Percentiles rank a stretch among this genome's conserved stretches.
Evolutionary conservation across 441 rosid genomes (phyloP).

Genomic region (Populus hybrid): DNA sequence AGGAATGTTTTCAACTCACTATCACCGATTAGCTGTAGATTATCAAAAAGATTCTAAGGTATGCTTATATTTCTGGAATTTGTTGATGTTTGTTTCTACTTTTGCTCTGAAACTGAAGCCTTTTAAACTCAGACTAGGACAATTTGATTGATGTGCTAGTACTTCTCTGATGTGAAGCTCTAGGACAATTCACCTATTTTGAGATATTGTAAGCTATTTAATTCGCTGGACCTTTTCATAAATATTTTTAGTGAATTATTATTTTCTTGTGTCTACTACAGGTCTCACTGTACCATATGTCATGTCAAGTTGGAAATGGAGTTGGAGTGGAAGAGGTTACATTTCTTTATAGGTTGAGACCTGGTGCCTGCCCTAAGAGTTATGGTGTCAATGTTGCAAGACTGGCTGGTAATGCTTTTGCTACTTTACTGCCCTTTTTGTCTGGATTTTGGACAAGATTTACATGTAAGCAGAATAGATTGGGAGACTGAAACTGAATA

Average conservation of each 20-base stretch:
- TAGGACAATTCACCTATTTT: not conserved
- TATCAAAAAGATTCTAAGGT: slow-evolving; percentile 71
- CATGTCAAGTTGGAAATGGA: slow-evolving; percentile 79
- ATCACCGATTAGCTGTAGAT: slow-evolving; percentile 84
- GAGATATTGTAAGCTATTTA: not conserved
- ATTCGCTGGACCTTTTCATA: too few species aligned
- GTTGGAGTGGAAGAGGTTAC: slow-evolving; percentile 72
- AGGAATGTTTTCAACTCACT: slow-evolving; percentile 97
- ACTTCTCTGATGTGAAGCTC: not conserved
- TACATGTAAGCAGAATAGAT: not conserved
- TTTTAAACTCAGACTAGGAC: not conserved
- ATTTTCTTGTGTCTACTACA: slow-evolving; percentile 21
- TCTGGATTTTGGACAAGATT: slow-evolving; percentile 6
- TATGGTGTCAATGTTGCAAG: slow-evolving; percentile 97
- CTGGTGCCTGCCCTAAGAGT: slow-evolving; percentile 96
- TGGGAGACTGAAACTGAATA: not conserved
- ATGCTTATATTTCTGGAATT: slow-evolving; percentile 3
- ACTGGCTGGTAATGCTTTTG: slow-evolving; percentile 61
- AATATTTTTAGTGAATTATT: not conserved
- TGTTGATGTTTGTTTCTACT: not conserved
- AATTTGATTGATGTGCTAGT: not conserved
- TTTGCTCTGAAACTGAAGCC: not conserved
- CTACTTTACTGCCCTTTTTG: not conserved
- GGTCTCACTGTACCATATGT: slow-evolving; percentile 97
- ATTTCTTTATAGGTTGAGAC: slow-evolving; percentile 77